phyloP scores from a whole-genome alignment of 306 rosid species.

The Quercus gilva region DNA sequence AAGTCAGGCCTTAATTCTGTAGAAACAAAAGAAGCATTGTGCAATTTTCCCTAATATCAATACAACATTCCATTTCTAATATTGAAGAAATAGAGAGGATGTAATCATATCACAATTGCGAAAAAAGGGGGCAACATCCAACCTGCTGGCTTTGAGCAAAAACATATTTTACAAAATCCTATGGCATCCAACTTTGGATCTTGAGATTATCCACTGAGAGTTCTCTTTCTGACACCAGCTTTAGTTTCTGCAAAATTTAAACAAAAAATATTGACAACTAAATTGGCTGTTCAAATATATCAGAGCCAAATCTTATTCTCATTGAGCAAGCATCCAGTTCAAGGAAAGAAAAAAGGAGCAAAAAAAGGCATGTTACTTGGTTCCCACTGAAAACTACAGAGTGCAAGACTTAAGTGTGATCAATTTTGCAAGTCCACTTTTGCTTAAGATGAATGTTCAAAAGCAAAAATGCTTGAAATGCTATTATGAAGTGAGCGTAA shows the following conservation, averaged over 20 bases:
- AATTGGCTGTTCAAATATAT: background rate
- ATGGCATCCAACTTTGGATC: slow-evolving; percentile 25
- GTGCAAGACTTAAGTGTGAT: background rate
- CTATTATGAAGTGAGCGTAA: background rate
- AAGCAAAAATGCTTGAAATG: background rate
- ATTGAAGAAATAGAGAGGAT: slow-evolving; percentile 1
- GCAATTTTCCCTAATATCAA: slow-evolving; percentile 7
- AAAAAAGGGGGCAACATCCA: slow-evolving; percentile 12
- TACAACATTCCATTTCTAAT: background rate
- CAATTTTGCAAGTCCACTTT: background rate
- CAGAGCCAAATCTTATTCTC: background rate
- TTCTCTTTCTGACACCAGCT: slow-evolving; percentile 42
- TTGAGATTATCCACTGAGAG: slow-evolving; percentile 30
- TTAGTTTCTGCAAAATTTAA: slow-evolving; percentile 66
- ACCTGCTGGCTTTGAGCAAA: slow-evolving; percentile 8
- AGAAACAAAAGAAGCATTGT: background rate
- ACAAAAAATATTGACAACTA: slow-evolving; percentile 21
- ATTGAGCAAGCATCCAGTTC: background rate
- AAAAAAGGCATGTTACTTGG: background rate
- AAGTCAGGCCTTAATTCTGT: slow-evolving; percentile 5
- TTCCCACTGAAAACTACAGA: background rate
- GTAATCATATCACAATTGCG: background rate
- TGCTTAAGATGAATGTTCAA: background rate
- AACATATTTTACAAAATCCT: slow-evolving; percentile 2
- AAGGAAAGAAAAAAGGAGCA: background rate